Evolutionary conservation across 768 basidiomycete species (phyloP), one percentile per base, ranked within the genome.

Genomic region (Suillus sp.): DNA sequence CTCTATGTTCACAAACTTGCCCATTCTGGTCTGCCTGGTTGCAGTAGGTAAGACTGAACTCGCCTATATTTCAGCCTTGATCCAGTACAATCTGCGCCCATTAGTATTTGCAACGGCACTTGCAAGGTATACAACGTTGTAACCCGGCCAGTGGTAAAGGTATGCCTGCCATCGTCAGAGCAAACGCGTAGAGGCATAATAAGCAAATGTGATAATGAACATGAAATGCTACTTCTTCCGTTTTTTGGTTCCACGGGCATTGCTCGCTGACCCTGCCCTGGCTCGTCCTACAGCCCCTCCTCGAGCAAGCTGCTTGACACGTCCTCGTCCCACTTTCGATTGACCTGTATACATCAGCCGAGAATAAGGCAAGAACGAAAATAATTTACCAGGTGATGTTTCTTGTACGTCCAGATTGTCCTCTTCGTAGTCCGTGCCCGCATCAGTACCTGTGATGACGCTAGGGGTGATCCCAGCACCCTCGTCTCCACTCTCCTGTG

Each of bases 401-500:
- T 88, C 88, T 20, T 79, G 83, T 72, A 80, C 83, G 64, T 89
- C 90, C 13, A 73, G 73, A 59, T 84, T 84, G 9, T 90, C 90
- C 42, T 91, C 91, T 48, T 89, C 89, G 2, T 88, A 86, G 56
- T 90, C 89, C 6, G 88, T 89, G 11, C 86, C 87, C 9, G 70
- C 83, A 67, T 92, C 91, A 4, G 91, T 90, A 34, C 84, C 89
- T 2, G 90, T 91, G 20, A 86, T 80, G 37, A 86, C 81, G 65
- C 90, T 78, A 1, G 87, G 86, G 10, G 87, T 88, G 30, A 83
- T 86, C 20, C 75, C 78, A 6, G 75, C 77, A 53, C 80, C 84
- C 70, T 93, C 92, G 62, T 93, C 92, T 8, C 86, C 90, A 65
- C 90, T 92, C 73, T 93, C 91, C 71, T 90, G 87, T 4, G 91